These are phyloP conservation scores for Pseudogymnoascus sp. DNA, from an alignment of 2,329 filamentous ascomycete genomes.

Conservation along the genomic window DNA sequence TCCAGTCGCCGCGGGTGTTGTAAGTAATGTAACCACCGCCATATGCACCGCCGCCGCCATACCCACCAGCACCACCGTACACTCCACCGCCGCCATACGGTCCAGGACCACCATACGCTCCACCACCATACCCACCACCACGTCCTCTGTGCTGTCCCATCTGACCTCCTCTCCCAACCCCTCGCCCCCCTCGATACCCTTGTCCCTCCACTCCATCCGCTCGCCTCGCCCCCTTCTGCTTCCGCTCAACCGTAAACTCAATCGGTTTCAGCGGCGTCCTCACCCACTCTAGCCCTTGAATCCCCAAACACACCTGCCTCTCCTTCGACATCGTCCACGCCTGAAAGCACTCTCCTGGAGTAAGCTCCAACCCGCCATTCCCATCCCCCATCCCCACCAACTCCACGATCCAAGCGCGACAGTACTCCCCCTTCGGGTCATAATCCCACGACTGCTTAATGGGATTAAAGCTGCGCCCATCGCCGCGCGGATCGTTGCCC, in stretches of 20 bases:
- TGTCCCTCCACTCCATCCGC: not conserved
- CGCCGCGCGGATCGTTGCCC: conserved; percentile 68
- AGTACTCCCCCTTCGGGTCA: conserved; percentile 61
- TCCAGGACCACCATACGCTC: not conserved
- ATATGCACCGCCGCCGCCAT: not conserved
- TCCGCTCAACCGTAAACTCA: conserved; percentile 47
- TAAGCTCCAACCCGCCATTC: conserved; percentile 12
- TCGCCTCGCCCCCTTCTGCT: conserved; percentile 10
- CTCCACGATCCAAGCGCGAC: conserved; percentile 67
- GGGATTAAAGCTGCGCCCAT: conserved; percentile 70
- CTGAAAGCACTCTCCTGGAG: conserved; percentile 53
- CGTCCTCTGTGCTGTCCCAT: conserved; percentile 1
- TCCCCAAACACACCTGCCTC: conserved; percentile 48
- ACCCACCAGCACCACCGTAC: not conserved
- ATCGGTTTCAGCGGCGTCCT: conserved; percentile 60
- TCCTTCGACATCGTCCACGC: conserved; percentile 56
- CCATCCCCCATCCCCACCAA: conserved; percentile 42
- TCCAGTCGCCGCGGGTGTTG: not conserved
- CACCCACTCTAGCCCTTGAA: conserved; percentile 56
- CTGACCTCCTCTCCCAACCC: not conserved
- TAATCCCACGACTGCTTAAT: conserved; percentile 77
- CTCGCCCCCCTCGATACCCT: not conserved
- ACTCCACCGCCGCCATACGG: not conserved
- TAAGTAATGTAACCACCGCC: not conserved
- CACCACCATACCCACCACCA: not conserved